These are phyloP conservation scores for Colletotrichum agaves DNA, from an alignment of 2,329 filamentous ascomycete species.

Conservation along the genomic window DNA sequence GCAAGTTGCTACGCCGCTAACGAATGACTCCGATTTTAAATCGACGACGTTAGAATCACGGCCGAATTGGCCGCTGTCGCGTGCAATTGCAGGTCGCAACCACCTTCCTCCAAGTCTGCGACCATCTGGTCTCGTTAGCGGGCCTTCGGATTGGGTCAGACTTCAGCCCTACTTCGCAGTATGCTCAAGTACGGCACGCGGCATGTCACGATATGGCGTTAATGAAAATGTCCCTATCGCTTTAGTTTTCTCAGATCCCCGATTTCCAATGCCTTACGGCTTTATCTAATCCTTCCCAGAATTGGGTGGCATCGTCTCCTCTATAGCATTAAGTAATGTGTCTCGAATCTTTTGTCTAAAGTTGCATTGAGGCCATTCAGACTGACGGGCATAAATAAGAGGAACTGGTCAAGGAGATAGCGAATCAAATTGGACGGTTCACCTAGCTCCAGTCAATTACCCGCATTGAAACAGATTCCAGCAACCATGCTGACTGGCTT, in stretches of 20 bases:
- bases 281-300: not conserved
- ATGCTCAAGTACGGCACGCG: constrained; percentile 6
- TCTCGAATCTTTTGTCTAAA: not conserved
- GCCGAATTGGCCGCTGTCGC: constrained; percentile 1
- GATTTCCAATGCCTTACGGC: not conserved
- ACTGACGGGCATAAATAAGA: not conserved
- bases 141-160: constrained; percentile 3
- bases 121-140: not conserved
- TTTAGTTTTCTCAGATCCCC: not conserved
- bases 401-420: not conserved
- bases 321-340: not conserved
- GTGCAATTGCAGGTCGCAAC: not conserved
- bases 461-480: constrained; percentile 9
- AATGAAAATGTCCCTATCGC: not conserved
- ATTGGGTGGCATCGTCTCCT: not conserved
- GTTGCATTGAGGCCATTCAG: constrained; percentile 21
- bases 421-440: not conserved
- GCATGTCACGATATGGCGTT: constrained; percentile 5
- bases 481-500: constrained; percentile 15
- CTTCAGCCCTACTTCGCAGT: constrained; percentile 36
- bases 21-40: constrained; percentile 1
- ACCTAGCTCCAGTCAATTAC: not conserved
- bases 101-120: not conserved
- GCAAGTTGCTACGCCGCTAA: not conserved
- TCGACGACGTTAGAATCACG: not conserved